phyloP scores from a whole-genome alignment of 139 green algal species.

The Chlorella ohadii region DNA sequence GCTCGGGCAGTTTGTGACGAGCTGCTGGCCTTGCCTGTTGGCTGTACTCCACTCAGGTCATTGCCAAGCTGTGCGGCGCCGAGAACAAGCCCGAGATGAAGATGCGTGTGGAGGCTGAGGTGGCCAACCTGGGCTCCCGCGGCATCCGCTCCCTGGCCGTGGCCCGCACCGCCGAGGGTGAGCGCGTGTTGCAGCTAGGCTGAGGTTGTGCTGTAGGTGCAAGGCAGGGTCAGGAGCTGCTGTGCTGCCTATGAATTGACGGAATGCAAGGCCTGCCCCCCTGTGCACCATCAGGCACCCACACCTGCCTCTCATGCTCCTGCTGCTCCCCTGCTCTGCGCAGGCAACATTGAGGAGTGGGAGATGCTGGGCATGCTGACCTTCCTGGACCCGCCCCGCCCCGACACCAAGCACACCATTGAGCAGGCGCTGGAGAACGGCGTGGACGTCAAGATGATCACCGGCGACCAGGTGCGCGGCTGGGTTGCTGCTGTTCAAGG shows the following conservation, averaged over 20 bases:
- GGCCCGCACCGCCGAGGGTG: conserved; percentile 43
- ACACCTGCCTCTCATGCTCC: too few relatives aligned
- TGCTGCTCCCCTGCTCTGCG: too few relatives aligned
- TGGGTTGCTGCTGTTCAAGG: too few relatives aligned
- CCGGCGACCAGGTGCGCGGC: conserved; percentile 75
- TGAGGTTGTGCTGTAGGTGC: too few relatives aligned
- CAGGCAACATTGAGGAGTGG: conserved; percentile 59
- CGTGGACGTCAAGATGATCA: conserved; percentile 94
- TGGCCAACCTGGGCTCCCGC: conserved; percentile 73
- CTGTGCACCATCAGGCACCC: too few relatives aligned
- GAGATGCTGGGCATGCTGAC: conserved; percentile 85
- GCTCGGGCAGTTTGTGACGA: too few relatives aligned
- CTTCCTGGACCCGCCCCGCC: conserved; percentile 89
- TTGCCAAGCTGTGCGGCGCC: conserved; percentile 59
- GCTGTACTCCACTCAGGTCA: conserved; percentile 9
- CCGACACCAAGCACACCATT: conserved; percentile 86
- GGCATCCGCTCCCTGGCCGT: conserved; percentile 86
- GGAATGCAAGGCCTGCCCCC: too few relatives aligned
- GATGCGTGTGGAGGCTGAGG: conserved; percentile 53
- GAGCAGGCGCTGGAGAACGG: conserved; percentile 76
- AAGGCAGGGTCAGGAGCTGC: too few relatives aligned
- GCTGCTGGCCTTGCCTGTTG: too few relatives aligned
- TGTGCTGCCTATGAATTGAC: too few relatives aligned
- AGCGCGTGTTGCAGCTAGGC: too few relatives aligned
- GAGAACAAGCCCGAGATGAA: conserved; percentile 42